phyloP scores from a whole-genome alignment of 78 protist species.

The Tieghemostelium lacteum region DNA sequence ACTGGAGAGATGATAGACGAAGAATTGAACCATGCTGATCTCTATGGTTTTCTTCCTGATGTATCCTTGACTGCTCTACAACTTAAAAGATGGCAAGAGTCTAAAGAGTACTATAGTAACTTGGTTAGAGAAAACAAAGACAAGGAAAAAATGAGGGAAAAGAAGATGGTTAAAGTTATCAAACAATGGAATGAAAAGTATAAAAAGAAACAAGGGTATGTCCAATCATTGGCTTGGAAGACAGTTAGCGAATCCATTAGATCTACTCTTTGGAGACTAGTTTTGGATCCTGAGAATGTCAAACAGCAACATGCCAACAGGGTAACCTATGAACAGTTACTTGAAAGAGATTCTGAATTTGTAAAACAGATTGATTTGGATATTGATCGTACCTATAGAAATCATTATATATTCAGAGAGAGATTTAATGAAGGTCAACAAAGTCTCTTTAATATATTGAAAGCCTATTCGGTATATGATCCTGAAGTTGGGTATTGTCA shows the following conservation, averaged over 20 bases:
- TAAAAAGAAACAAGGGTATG: not conserved
- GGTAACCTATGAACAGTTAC: conserved; percentile 14
- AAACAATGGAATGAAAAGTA: not conserved
- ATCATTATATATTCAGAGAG: conserved; percentile 78
- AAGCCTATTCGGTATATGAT: conserved; percentile 83
- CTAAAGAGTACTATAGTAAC: conserved; percentile 25
- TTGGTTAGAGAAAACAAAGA: conserved; percentile 6
- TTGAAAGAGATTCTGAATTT: conserved; percentile 57
- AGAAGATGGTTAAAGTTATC: conserved; percentile 43
- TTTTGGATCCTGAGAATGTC: conserved; percentile 11
- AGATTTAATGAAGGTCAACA: conserved; percentile 77
- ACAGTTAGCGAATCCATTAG: conserved; percentile 40
- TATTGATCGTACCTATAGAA: conserved; percentile 79
- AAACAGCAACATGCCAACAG: not conserved
- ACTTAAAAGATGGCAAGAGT: conserved; percentile 53
- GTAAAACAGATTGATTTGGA: conserved; percentile 86
- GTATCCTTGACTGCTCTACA: conserved; percentile 20
- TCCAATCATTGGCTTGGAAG: conserved; percentile 48
- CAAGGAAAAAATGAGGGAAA: conserved; percentile 29
- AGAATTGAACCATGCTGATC: conserved; percentile 29
- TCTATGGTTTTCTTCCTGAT: conserved; percentile 69
- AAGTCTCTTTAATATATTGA: conserved; percentile 78
- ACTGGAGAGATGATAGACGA: not conserved
- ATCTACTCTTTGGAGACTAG: conserved; percentile 21
- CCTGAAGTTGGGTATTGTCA: conserved; percentile 86